Evolutionary conservation across 768 basidiomycete genomes (phyloP).

Genomic region (Calocybe cyanea): DNA sequence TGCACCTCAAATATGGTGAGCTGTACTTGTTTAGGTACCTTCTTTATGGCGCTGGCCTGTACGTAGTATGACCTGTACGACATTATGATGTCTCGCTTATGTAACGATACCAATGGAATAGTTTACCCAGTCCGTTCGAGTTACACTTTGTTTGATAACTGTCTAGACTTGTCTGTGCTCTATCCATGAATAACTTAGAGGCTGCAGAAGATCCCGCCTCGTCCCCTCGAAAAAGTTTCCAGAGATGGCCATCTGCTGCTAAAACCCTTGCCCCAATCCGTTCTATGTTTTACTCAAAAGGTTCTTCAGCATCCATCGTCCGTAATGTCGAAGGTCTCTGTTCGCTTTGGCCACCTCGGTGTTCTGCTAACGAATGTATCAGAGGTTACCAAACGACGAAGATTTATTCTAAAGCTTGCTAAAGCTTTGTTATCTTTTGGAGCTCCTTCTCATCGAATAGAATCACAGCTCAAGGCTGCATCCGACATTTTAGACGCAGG

Average conservation of each 20-base stretch:
- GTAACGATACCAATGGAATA: conserved; percentile 9
- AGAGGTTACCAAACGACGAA: conserved; percentile 49
- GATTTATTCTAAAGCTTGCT: conserved; percentile 83
- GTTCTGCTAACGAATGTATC: neutral
- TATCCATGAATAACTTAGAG: neutral
- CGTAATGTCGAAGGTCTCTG: conserved; percentile 45
- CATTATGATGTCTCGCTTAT: conserved; percentile 8
- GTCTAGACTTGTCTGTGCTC: too few relatives aligned
- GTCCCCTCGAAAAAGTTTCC: neutral
- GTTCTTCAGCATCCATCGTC: conserved; percentile 31
- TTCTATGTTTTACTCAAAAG: conserved; percentile 27
- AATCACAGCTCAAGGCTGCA: conserved; percentile 81
- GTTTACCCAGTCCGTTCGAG: too few relatives aligned
- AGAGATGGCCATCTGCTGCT: conserved; percentile 10
- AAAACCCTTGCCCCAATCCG: conserved; percentile 17
- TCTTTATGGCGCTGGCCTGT: too few relatives aligned
- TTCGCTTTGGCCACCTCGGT: neutral
- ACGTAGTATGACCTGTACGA: conserved; percentile 6
- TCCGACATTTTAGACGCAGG: conserved; percentile 74
- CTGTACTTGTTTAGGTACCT: conserved; percentile 1
- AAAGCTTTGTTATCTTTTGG: conserved; percentile 89
- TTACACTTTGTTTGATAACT: too few relatives aligned
- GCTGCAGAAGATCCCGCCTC: neutral
- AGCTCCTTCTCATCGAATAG: conserved; percentile 91
- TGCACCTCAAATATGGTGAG: conserved; percentile 73